These are phyloP conservation scores for Tuctoria greenei DNA, from an alignment of 176 grass and related monocot genomes.

Conservation along the genomic window DNA sequence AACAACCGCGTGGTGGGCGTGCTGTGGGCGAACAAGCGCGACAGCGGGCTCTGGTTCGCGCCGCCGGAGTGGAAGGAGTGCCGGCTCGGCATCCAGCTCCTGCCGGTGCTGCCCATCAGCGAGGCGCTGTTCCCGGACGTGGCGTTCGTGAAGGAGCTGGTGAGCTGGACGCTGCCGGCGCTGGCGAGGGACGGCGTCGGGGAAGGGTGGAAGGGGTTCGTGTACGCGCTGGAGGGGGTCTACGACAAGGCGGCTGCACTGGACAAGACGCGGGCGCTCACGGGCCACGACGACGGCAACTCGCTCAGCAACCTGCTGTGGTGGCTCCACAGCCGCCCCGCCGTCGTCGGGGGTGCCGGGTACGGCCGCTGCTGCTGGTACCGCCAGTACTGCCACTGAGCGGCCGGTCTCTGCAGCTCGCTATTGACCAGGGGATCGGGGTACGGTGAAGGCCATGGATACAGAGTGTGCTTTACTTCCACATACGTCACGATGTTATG, in stretches of 20 bases:
- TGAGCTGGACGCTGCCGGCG: conserved; percentile 67
- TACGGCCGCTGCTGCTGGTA: conserved; percentile 61
- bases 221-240: conserved; percentile 81
- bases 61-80: conserved; percentile 78
- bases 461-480: not conserved
- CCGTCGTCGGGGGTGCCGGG: not conserved
- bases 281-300: conserved; percentile 69
- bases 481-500: not conserved
- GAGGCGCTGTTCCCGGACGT: conserved; percentile 70
- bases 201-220: conserved; percentile 95
- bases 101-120: conserved; percentile 68
- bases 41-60: conserved; percentile 92
- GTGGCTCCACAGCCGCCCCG: conserved; percentile 83
- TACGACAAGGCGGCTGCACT: conserved; percentile 63
- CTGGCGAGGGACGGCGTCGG: conserved; percentile 68
- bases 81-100: conserved; percentile 77
- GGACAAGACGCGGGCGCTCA: conserved; percentile 53
- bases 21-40: conserved; percentile 93
- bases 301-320: conserved; percentile 82
- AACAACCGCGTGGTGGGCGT: conserved; percentile 65
- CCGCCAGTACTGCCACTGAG: conserved; percentile 81
- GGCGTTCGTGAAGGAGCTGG: conserved; percentile 64
- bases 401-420: not conserved
- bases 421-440: not conserved
- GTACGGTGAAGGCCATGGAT: not conserved